Base-by-base conservation (phyloP, 495 filamentous ascomycete genomes). In the Aspergillus bertholletiae region DNA sequence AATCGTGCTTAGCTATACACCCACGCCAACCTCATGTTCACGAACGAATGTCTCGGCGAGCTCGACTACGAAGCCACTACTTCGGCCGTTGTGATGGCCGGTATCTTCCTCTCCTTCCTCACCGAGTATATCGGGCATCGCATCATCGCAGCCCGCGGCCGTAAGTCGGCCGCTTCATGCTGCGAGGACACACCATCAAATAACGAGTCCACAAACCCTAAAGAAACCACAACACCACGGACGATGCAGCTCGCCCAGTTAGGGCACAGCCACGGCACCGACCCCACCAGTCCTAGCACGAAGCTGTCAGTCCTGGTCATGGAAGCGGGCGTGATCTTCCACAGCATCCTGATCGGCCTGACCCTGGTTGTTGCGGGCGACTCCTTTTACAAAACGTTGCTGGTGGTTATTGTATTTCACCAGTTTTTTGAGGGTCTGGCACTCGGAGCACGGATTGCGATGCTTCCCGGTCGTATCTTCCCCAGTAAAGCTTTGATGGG, bases 361-460 rank as follows among this genome's bases (percentile, higher is more conserved):
- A 73, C 70, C 0, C 60, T 73, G 4, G 70, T 73, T 8, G 70
- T 73, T 5, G 70, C 70, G 3, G 68, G 70, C 6, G 68, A 73
- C 63, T 71, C 67, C 9, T 72, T 72, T 28, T 92, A 91, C 63
- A 76, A 82, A 54, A 85, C 89, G 1, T 84, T 92, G 46, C 70
- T 92, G 2, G 74, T 88, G 23, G 88, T 88, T 18, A 90, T 92
- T 51, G 71, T 81, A 20, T 90, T 92, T 62, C 88, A 92, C 58
- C 88, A 89, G 64, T 69, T 62, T 49, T 71, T 73, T 45, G 88
- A 91, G 67, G 88, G 88, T 20, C 73, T 91, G 5, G 88, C 88
- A 7, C 80, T 91, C 2, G 88, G 88, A 32, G 83, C 83, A 12
- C 83, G 88, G 23, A 91, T 91, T 48, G 87, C 88, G 54, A 75